Evolutionary conservation across 2,329 filamentous ascomycete species (phyloP), one percentile per base, ranked within the genome.

Genomic region (Fusarium sp.): DNA sequence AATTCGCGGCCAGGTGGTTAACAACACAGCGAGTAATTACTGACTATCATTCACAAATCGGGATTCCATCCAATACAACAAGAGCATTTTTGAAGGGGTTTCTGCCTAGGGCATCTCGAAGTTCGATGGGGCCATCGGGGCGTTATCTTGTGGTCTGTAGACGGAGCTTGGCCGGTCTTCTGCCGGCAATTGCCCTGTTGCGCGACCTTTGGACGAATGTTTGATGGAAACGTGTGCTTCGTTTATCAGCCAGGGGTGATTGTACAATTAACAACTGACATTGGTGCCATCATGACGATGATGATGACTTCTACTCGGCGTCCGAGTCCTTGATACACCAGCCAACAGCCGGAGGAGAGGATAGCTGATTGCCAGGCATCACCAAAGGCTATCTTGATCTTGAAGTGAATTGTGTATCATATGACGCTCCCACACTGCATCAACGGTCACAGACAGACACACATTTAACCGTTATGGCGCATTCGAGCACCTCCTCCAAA

Each of bases 211-310:
- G 46, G 36, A 33, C 62, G 42, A 70, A 63, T 67, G 31, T 24
- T n/a, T 56, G 53, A 47, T 39, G 28, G 49, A 69, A 63, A 70
- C 62, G 52, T 59, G 67, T 67, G 66, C 49, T 62, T 61, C 50
- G 42, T 11, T 34, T 36, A 28, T 69, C 40, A 40, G 43, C n/a
- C 21, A 28, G 43, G 51, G 46, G 42, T n/a, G 31, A 42, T 44
- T 46, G 24, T 39, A 44, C 60, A n/a, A 17, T 46, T 40, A 21
- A 26, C 50, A 22, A 54, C 46, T 49, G 44, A 34, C 40, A 57
- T 43, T 68, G 19, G 36, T 42, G 46, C 40, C 31, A 57, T 56
- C 57, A 67, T 56, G 53, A 70, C 54, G 60, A 57, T 39, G 51
- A 36, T 46, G 14, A 44, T 44, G 46, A 24, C 15, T n/a, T 34